Conservation (phyloP, 768 basidiomycete species). For the Dioszegia aurantiaca region DNA sequence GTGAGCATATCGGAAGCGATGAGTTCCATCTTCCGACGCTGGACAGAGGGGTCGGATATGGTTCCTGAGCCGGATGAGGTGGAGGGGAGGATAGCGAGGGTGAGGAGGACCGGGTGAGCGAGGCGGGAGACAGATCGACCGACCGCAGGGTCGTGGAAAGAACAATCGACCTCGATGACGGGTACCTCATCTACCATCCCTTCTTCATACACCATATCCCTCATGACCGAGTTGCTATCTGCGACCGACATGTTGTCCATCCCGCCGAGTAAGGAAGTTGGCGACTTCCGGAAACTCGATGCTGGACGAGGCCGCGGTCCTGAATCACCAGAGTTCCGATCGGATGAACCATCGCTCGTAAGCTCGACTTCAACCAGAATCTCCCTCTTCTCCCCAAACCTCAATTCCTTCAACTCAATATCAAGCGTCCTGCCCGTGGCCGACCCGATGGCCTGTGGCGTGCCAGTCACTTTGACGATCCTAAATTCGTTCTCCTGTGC, state of each 20-base stretch:
- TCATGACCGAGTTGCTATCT: slow-evolving; percentile 32
- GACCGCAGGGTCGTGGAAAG: slow-evolving; percentile 87
- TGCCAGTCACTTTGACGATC: slow-evolving; percentile 91
- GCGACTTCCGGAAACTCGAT: background rate
- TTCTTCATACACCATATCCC: slow-evolving; percentile 69
- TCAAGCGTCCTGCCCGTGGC: slow-evolving; percentile 94
- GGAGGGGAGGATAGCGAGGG: slow-evolving; percentile 77
- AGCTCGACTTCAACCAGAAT: slow-evolving; percentile 89
- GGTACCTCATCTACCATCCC: slow-evolving; percentile 97
- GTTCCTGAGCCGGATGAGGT: slow-evolving; percentile 40
- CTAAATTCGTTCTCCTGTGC: slow-evolving; percentile 88
- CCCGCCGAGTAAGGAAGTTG: slow-evolving; percentile 18
- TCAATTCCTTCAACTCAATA: slow-evolving; percentile 86
- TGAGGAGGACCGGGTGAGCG: slow-evolving; percentile 89
- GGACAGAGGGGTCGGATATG: slow-evolving; percentile 64
- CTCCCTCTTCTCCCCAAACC: slow-evolving; percentile 96
- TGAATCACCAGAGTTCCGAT: slow-evolving; percentile 6
- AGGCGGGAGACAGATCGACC: slow-evolving; percentile 80
- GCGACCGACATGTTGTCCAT: slow-evolving; percentile 30
- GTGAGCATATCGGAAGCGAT: slow-evolving; percentile 97
- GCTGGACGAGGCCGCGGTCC: background rate
- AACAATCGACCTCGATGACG: slow-evolving; percentile 90
- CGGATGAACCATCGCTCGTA: slow-evolving; percentile 17
- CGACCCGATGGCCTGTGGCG: slow-evolving; percentile 77
- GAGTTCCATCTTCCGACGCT: slow-evolving; percentile 92